Base-by-base conservation (phyloP, 2,329 filamentous ascomycete genomes). In the Dactylella cylindrospora region DNA sequence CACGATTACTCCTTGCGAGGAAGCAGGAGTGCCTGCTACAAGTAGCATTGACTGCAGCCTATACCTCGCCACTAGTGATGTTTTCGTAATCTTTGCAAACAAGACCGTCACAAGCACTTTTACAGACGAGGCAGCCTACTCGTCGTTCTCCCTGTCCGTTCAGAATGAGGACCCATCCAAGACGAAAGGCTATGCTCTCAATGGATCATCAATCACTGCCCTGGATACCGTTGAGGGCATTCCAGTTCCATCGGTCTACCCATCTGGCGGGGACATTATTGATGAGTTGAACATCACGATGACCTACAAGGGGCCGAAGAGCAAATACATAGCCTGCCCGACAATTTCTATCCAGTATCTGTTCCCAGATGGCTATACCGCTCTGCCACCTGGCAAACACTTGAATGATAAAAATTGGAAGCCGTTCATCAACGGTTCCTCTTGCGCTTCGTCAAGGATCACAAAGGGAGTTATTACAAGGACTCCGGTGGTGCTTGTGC, bases 321-420 rank as follows among this genome's bases (percentile, higher is more conserved):
- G 12, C 8, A 29, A 29, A 13, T 43, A 43, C 19, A 17, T 1
- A 15, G 22, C 4, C 10, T 43, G 39, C 23, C 39, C 39, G 9
- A 43, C 39, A 7, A 43, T 43, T 13, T 12, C 9, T 15, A 43
- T 43, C 12, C 9, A 29, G 15, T 43, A 43, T 29, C 12, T 43
- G 1, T 23, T 29, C 10, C 39, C 39, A 5, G 22, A 43, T 7
- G 12, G 8, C 3, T 43, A 8, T 17, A 15, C 31, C 3, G 31
- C 39, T 2, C n/a, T 43, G 7, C 23, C 28, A 19, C 12, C 39
- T 28, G 23, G 39, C 4, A 43, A 9, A 13, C 23, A 43, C 12
- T 17, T 43, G 23, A 43, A 43, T 29, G 39, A 43, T 12, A 43
- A 43, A 26, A 29, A 43, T 15, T 43, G 39, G 39, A 43, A 43